Conservation (phyloP, 2,329 filamentous ascomycete genomes). For the Akanthomyces lecanii region DNA sequence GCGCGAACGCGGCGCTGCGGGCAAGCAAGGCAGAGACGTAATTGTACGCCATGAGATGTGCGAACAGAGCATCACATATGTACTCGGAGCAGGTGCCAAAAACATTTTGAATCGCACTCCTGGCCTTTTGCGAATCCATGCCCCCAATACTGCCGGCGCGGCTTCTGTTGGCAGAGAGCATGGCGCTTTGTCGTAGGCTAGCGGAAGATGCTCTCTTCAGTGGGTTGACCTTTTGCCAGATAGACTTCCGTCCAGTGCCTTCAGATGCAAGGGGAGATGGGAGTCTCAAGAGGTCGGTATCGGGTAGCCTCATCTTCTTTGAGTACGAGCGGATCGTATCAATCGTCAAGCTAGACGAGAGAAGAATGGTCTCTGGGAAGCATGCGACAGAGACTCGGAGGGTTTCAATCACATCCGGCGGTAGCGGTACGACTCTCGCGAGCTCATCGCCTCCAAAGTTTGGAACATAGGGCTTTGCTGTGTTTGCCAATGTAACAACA, state of each 20-base stretch:
- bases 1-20: constrained; percentile 15
- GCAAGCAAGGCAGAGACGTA: constrained; percentile 42
- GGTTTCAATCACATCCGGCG: constrained; percentile 50
- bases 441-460: constrained; percentile 32
- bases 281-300: constrained; percentile 23
- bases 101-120: constrained; percentile 46
- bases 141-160: constrained; percentile 16
- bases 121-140: constrained; percentile 30
- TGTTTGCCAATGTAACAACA: constrained; percentile 35
- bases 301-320: constrained; percentile 46
- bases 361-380: constrained; percentile 57
- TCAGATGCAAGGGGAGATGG: constrained; percentile 20
- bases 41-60: constrained; percentile 56
- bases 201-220: constrained; percentile 24
- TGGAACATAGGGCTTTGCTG: constrained; percentile 27
- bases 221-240: constrained; percentile 36
- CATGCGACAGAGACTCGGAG: constrained; percentile 50
- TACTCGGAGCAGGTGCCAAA: constrained; percentile 51
- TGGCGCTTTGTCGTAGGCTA: neutral
- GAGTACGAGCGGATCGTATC: constrained; percentile 56
- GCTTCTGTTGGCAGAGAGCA: constrained; percentile 2
- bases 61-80: constrained; percentile 56
- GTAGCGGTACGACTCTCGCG: constrained; percentile 43
- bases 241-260: constrained; percentile 25
- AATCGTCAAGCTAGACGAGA: constrained; percentile 50